Conservation (phyloP, 177 flowering plant genomes). For the Tripterygium wilfordii region DNA sequence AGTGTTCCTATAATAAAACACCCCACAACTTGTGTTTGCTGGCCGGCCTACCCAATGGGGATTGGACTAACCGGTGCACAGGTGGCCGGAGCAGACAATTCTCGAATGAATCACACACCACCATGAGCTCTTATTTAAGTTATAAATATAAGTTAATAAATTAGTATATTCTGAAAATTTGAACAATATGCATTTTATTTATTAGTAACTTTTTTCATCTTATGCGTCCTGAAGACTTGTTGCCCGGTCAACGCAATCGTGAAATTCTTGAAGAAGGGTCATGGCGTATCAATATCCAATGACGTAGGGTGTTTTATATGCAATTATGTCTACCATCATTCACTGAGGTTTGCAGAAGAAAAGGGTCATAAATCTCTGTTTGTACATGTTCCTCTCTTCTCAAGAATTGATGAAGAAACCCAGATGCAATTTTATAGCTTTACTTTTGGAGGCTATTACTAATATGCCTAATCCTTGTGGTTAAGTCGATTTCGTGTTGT, state of each 20-base stretch:
- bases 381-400: slow-evolving; percentile 67
- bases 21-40: too few species aligned
- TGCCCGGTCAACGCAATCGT: slow-evolving; percentile 35
- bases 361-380: slow-evolving; percentile 62
- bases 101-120: too few species aligned
- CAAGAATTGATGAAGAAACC: slow-evolving; percentile 51
- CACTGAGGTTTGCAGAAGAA: slow-evolving; percentile 54
- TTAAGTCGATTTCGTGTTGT: too few species aligned
- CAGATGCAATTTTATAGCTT: slow-evolving; percentile 57
- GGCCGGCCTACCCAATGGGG: too few species aligned
- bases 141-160: too few species aligned
- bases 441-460: slow-evolving; percentile 52
- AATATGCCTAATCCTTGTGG: too few species aligned
- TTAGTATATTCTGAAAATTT: too few species aligned
- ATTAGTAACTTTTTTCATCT: not conserved
- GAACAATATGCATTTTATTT: too few species aligned
- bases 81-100: too few species aligned
- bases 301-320: slow-evolving; percentile 73
- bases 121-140: too few species aligned
- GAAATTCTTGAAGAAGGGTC: slow-evolving; percentile 36
- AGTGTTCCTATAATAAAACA: too few species aligned
- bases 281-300: slow-evolving; percentile 35
- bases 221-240: slow-evolving; percentile 34
- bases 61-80: too few species aligned
- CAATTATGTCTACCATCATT: slow-evolving; percentile 71